phyloP scores from a whole-genome alignment of 1,284 basidiomycete genomes.

The Lignosus rhinocerotis region DNA sequence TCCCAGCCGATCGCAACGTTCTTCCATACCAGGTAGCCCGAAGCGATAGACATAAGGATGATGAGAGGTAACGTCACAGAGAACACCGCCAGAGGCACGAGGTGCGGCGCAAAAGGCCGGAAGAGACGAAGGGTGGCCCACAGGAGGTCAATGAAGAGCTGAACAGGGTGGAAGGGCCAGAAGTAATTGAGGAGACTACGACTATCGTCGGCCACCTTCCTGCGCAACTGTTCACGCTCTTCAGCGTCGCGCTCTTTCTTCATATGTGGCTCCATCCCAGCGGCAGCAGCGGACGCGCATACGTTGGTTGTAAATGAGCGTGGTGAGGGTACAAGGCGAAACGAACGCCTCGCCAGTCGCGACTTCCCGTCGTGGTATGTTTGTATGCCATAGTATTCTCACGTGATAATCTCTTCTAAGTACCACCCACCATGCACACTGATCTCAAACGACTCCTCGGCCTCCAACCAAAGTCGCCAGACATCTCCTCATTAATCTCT shows the following conservation, averaged over 20 bases:
- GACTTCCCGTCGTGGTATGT: background rate
- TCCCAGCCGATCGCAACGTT: constrained; percentile 69
- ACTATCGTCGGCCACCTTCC: constrained; percentile 19
- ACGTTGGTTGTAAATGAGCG: background rate
- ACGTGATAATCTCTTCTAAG: constrained; percentile 18
- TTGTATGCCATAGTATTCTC: constrained; percentile 13
- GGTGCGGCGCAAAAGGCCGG: constrained; percentile 51
- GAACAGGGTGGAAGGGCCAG: constrained; percentile 29
- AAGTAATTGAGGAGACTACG: constrained; percentile 22
- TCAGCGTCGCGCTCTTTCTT: constrained; percentile 7
- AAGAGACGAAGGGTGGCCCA: constrained; percentile 31
- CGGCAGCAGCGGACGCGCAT: background rate
- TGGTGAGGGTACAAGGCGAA: background rate
- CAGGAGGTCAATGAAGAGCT: constrained; percentile 26
- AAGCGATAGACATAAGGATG: constrained; percentile 55
- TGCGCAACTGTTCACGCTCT: constrained; percentile 20
- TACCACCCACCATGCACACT: constrained; percentile 16
- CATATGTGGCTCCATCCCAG: constrained; percentile 11
- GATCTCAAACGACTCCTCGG: constrained; percentile 45
- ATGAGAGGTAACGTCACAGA: constrained; percentile 62
- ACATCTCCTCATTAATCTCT: constrained; percentile 46
- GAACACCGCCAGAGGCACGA: constrained; percentile 63
- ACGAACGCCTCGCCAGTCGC: background rate
- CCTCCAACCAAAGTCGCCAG: constrained; percentile 43
- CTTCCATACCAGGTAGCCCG: constrained; percentile 73